Percentiles rank a stretch among this genome's conserved stretches.
Conservation (phyloP, 441 rosid genomes). For the Cnidoscolus chayamansa region DNA sequence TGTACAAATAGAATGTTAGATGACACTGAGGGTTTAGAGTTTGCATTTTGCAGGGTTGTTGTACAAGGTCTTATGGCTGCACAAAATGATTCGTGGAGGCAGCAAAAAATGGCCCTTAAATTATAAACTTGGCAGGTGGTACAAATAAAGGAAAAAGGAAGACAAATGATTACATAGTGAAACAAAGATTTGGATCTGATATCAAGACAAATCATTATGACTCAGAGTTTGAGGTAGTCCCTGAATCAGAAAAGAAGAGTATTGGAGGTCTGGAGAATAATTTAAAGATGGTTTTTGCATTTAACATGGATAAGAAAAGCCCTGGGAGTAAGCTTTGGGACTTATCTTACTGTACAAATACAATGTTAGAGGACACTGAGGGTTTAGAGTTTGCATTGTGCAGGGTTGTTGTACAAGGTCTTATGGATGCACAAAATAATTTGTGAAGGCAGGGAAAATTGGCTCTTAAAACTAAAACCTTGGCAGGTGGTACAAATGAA, state of each 20-base stretch:
- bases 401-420: slow-evolving; percentile 33
- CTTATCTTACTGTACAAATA: slow-evolving; percentile 8
- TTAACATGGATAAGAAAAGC: slow-evolving; percentile 1
- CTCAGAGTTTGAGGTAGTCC: slow-evolving; percentile 6
- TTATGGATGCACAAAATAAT: slow-evolving; percentile 29
- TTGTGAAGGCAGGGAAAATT: slow-evolving; percentile 20
- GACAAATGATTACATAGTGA: slow-evolving; percentile 24
- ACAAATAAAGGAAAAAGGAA: slow-evolving; percentile 28
- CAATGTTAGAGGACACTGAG: slow-evolving; percentile 11
- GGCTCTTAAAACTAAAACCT: slow-evolving; percentile 3
- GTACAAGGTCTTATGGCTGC: slow-evolving; percentile 38
- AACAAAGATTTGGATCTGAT: slow-evolving; percentile 22
- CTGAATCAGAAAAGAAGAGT: slow-evolving; percentile 6
- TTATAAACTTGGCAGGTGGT: slow-evolving; percentile 17
- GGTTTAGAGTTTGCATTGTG: slow-evolving; percentile 11
- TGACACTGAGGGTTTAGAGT: slow-evolving; percentile 15
- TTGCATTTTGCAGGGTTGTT: slow-evolving; percentile 18
- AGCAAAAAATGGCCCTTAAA: slow-evolving; percentile 5
- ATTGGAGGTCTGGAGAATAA: neutral
- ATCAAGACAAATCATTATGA: slow-evolving; percentile 15
- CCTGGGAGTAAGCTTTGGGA: slow-evolving; percentile 21
- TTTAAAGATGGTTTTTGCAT: no score
- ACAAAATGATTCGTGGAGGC: slow-evolving; percentile 24
- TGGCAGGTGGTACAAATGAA: slow-evolving; percentile 22
- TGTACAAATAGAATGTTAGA: slow-evolving; percentile 6